phyloP scores from a whole-genome alignment of 345 rosid genomes.

The Trapa incisa region DNA sequence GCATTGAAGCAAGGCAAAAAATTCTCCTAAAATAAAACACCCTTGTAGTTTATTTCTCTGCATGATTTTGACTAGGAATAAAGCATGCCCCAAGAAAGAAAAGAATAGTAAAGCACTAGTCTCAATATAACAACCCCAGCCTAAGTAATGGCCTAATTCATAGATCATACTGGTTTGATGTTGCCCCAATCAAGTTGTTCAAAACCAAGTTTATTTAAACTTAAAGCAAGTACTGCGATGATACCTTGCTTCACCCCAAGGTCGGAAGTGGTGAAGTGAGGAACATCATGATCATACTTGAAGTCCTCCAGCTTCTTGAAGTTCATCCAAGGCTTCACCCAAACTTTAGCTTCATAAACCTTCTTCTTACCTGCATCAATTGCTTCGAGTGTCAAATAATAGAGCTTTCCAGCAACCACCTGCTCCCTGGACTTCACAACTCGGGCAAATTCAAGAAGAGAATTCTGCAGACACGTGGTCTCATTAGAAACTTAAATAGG shows the following conservation, averaged over 20 bases:
- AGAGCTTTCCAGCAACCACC: slow-evolving; percentile 68
- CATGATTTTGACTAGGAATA: too few species aligned
- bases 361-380: slow-evolving; percentile 60
- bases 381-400: slow-evolving; percentile 58
- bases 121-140: slow-evolving; percentile 24
- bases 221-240: neutral
- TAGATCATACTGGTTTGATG: neutral
- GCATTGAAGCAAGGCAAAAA: neutral
- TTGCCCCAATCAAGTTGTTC: neutral
- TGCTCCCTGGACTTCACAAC: slow-evolving; percentile 66
- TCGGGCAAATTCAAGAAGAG: slow-evolving; percentile 46
- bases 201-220: neutral
- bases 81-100: neutral
- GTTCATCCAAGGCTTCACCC: slow-evolving; percentile 90
- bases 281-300: slow-evolving; percentile 27
- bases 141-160: neutral
- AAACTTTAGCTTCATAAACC: slow-evolving; percentile 62
- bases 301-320: slow-evolving; percentile 68
- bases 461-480: slow-evolving; percentile 28
- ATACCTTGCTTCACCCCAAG: slow-evolving; percentile 32
- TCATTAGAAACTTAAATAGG: neutral
- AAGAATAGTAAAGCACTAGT: neutral
- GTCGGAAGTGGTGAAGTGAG: slow-evolving; percentile 21
- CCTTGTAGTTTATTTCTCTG: too few species aligned
- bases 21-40: neutral